Conservation (phyloP, 1,139 yeast genomes). For the Debaryomyces psychrophilus region DNA sequence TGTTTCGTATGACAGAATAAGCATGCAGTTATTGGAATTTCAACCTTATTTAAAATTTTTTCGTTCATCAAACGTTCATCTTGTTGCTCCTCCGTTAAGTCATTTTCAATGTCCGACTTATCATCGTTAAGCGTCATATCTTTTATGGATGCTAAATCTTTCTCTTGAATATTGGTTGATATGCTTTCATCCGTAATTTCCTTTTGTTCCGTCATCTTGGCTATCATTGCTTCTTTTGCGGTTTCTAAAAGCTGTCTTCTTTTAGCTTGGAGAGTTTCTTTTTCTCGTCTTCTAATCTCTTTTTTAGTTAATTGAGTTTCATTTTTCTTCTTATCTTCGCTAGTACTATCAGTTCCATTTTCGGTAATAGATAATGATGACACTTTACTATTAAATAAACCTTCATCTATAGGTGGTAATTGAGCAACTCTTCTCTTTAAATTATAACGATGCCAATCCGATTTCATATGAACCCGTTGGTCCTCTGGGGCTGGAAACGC, state of each 20-base stretch:
- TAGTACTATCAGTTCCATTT: constrained; percentile 19
- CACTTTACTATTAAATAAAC: constrained; percentile 50
- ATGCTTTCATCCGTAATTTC: constrained; percentile 7
- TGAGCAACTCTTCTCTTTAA: constrained; percentile 63
- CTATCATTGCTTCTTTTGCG: constrained; percentile 59
- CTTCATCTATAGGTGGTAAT: constrained; percentile 58
- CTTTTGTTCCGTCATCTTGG: constrained; percentile 28
- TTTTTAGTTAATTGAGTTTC: constrained; percentile 54
- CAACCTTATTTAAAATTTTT: constrained; percentile 63
- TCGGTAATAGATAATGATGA: constrained; percentile 27
- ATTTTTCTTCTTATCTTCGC: constrained; percentile 23
- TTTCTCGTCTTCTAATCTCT: constrained; percentile 64
- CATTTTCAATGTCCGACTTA: constrained; percentile 18
- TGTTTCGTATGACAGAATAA: constrained; percentile 69
- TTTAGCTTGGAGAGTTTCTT: constrained; percentile 64
- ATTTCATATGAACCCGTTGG: constrained; percentile 54
- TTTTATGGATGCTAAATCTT: constrained; percentile 15
- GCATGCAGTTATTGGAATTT: constrained; percentile 74
- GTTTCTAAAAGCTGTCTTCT: constrained; percentile 62
- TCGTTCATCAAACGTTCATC: constrained; percentile 57
- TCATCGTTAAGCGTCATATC: neutral
- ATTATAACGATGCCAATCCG: constrained; percentile 79
- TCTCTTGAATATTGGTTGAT: constrained; percentile 16
- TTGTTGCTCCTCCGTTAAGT: constrained; percentile 42
- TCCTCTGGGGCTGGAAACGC: constrained; percentile 43